Base-by-base conservation (phyloP, 2,329 filamentous ascomycete species). In the Ceratocystis ficicola region DNA sequence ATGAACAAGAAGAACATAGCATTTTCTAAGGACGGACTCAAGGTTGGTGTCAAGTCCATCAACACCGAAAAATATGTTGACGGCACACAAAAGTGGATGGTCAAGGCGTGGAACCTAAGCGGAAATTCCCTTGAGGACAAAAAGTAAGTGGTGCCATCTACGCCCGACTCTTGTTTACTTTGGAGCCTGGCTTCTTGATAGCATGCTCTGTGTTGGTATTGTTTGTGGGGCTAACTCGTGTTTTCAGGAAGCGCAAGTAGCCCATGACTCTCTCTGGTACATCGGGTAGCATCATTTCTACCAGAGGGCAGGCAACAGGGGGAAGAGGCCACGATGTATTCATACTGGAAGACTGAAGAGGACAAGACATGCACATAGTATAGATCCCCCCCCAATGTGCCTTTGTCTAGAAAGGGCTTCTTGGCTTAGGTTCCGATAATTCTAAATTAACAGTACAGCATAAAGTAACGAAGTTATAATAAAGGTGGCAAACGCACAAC, bases 1-100 rank as follows among this genome's bases (percentile, higher is more conserved):
- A 88, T 91, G 83, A 84, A 86, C 73, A 84, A 84, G 76, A 88
- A 87, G 77, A 87, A 91, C 73, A 82, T 92, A 66, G 79, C 84
- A 50, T 88, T 90, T 75, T 86, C 85, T 48, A 89, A 88, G 73
- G 88, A 90, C 66, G 88, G 88, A 65, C 76, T 89, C 68, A 82
- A 83, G 68, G 86, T 92, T 57, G 85, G 85, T 62, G 81, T 92
- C 68, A 87, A 86, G 75, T 80, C 89, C 68, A 75, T 87, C 62
- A 80, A 81, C 69, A 81, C 82, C 65, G 88, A 91, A 76, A 83
- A 81, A 61, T 89, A 90, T 73, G 83, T 89, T 71, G 88, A 91
- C 71, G 80, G 79, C 71, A 90, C 88, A 20, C 88, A 92, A 77
- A 84, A 80, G 69, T 83, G 80, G 75, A 75, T 86, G 64, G 83